Evolutionary conservation across 768 basidiomycete genomes (phyloP), one percentile per base, ranked within the genome.

Genomic region (Sarcomyxa edulis): DNA sequence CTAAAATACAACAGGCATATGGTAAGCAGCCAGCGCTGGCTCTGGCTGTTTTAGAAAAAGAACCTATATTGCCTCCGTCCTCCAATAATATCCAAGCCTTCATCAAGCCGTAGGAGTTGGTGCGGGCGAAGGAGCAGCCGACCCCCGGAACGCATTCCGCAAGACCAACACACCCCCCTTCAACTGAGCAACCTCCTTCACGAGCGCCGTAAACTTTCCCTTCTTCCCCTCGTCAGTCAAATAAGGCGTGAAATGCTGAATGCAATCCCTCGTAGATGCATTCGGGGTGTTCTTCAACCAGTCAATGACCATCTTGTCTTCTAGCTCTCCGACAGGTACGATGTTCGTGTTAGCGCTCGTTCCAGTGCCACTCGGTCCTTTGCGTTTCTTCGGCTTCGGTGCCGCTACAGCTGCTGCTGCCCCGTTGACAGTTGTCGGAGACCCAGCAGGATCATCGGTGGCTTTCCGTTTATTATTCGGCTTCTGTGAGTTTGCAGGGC

Each of bases 181-280:
- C 58, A 89, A 55, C 55, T 74, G 68, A 14, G 87, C 88, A 31
- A 88, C 78, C 58, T 88, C 79, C 64, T 84, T 81, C 32, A 91
- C 81, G 58, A 91, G 69, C 7, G 68, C 72, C n/a, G 86, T 84
- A 53, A 91, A 88, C 58, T 71, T 77, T 33, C 58, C 53, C 70
- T 88, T 88, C 68, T 79, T 82, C 47, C 69, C 72, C 33, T 70
- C 71, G 50, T 80, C 79, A 21, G 75, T 80, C 37, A 90, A 56
- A 49, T 85, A 89, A 11, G 78, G 78, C 45, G 79, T 80, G 53
- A 90, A 91, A 54, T 86, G 72, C 36, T 78, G 75, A 45, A 90
- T 89, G 51, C 86, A 88, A 49, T 88, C 84, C 43, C 80, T 69
- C 23, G 87, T 90, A 39, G 77, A 79, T 36, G 84, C 76, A 43